phyloP scores from a whole-genome alignment of 2,329 filamentous ascomycete species.

The Clonostachys byssicola region DNA sequence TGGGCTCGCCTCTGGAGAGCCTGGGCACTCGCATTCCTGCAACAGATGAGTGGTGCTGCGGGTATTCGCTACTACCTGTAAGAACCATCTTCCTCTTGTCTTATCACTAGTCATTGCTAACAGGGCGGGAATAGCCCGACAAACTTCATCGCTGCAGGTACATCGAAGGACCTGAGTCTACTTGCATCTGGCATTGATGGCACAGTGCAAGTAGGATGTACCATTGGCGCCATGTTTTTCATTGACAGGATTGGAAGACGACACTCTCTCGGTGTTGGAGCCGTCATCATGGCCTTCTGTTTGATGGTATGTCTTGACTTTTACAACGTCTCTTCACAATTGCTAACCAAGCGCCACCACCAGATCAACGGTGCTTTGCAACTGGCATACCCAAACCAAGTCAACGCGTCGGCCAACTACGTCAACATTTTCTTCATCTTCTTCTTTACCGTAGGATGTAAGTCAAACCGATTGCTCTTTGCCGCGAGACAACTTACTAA shows the following conservation, averaged over 20 bases:
- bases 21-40: constrained; percentile 23
- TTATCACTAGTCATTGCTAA: too few species aligned
- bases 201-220: constrained; percentile 24
- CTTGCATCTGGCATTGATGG: constrained; percentile 25
- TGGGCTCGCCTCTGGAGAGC: constrained; percentile 26
- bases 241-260: constrained; percentile 24
- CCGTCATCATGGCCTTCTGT: constrained; percentile 22
- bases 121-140: constrained; percentile 8
- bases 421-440: constrained; percentile 13
- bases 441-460: constrained; percentile 11
- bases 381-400: constrained; percentile 9
- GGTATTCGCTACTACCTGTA: constrained; percentile 27
- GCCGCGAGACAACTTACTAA: background rate
- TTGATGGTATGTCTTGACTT: constrained; percentile 8
- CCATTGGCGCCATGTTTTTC: constrained; percentile 23
- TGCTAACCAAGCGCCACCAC: background rate
- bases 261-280: constrained; percentile 19
- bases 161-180: constrained; percentile 18
- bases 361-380: constrained; percentile 15
- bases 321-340: background rate
- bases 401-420: constrained; percentile 8
- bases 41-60: constrained; percentile 26
- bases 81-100: too few species aligned
- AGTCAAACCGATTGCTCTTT: background rate
- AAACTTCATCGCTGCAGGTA: constrained; percentile 23